Evolutionary conservation across 495 filamentous ascomycete species (phyloP).

Genomic region (Jackrogersella multiformis): DNA sequence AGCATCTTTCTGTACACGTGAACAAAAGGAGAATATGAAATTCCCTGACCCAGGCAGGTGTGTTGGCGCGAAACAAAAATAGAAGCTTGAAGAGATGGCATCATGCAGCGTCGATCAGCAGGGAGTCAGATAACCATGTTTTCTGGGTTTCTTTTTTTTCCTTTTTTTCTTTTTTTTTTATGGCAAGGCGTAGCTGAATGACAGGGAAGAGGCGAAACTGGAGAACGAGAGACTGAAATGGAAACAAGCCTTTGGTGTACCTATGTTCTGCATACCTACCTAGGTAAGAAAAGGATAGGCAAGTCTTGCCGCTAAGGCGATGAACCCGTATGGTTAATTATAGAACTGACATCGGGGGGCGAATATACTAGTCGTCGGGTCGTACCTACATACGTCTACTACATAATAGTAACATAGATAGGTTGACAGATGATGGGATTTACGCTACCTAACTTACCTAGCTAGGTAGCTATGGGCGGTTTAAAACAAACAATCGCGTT

Average conservation of each 20-base stretch:
- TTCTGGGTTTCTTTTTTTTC: too few relatives aligned
- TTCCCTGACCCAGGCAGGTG: constrained; percentile 17
- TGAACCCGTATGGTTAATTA: constrained; percentile 22
- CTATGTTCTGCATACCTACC: constrained; percentile 4
- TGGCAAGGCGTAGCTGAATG: constrained; percentile 13
- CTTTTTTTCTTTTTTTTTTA: background rate
- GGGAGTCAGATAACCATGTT: constrained; percentile 13
- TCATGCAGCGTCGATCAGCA: constrained; percentile 38
- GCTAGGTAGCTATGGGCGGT: constrained; percentile 5
- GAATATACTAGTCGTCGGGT: background rate
- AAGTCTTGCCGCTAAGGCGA: background rate
- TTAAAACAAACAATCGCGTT: constrained; percentile 12
- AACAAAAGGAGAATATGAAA: background rate
- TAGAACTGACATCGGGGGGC: constrained; percentile 26
- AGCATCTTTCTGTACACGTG: background rate
- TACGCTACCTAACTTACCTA: background rate
- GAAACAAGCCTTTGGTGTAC: background rate
- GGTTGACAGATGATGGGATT: too few relatives aligned
- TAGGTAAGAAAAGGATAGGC: background rate
- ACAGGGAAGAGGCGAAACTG: constrained; percentile 27
- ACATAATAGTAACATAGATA: too few relatives aligned
- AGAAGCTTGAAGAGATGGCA: constrained; percentile 28
- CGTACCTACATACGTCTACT: background rate
- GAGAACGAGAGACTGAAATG: constrained; percentile 4
- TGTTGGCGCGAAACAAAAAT: constrained; percentile 31